Evolutionary conservation across 164 flowering plant species (phyloP).

Genomic region (Saururus chinensis): DNA sequence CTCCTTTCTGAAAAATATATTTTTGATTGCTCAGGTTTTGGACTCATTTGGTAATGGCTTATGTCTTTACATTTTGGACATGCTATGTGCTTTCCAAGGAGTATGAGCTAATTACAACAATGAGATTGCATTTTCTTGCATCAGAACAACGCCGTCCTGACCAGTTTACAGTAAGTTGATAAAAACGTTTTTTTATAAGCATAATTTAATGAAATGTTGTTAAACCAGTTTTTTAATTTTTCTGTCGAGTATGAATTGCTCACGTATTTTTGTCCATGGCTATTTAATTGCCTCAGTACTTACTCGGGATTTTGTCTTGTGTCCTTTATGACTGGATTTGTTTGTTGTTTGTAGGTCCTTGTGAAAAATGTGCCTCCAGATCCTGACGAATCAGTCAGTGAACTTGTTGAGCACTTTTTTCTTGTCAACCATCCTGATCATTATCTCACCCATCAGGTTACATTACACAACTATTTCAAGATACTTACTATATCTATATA

Average conservation of each 20-base stretch:
- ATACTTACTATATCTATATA: neutral
- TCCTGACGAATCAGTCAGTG: conserved; percentile 65
- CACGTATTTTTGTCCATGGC: too few species aligned
- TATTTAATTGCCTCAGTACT: neutral
- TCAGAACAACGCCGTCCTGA: conserved; percentile 69
- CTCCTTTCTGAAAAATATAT: neutral
- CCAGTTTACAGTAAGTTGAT: conserved; percentile 62
- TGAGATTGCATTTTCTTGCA: conserved; percentile 80
- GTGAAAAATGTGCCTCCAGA: conserved; percentile 91
- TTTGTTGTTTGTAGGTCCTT: conserved; percentile 46
- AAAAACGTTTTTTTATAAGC: neutral
- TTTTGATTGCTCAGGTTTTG: conserved; percentile 45
- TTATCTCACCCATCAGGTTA: conserved; percentile 79
- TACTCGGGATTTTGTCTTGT: neutral
- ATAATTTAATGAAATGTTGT: too few species aligned
- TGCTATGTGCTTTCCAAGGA: conserved; percentile 61
- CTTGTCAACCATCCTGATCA: conserved; percentile 78
- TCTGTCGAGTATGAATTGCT: too few species aligned
- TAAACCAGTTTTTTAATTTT: too few species aligned
- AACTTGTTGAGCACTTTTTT: conserved; percentile 87
- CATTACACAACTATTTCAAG: neutral
- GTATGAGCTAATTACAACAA: conserved; percentile 50
- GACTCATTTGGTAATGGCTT: conserved; percentile 77
- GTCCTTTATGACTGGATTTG: neutral
- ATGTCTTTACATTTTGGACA: conserved; percentile 76